These are phyloP conservation scores for Sporothrix curviconia DNA, from an alignment of 2,329 filamentous ascomycete species.

Conservation along the genomic window DNA sequence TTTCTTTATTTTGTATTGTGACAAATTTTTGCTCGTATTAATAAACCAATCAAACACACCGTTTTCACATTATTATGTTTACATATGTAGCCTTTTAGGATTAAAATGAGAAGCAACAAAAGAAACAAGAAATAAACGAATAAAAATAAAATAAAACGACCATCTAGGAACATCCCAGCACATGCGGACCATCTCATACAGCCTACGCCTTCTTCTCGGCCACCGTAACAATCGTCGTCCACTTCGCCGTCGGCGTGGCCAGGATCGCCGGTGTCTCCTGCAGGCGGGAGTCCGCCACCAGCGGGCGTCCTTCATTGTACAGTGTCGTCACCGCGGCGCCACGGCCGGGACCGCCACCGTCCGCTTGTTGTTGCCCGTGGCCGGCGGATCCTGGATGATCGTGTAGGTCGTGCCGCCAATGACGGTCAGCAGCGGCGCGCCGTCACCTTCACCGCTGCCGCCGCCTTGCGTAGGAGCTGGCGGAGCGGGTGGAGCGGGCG, in stretches of 20 bases:
- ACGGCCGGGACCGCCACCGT: background rate
- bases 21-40: background rate
- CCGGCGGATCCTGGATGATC: slow-evolving; percentile 4
- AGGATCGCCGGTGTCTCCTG: background rate
- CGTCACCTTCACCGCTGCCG: background rate
- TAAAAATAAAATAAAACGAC: too few relatives aligned
- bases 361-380: slow-evolving; percentile 3
- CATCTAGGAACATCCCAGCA: background rate
- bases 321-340: background rate
- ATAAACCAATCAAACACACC: background rate
- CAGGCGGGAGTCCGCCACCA: background rate
- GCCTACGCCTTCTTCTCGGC: background rate
- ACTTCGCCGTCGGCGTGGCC: background rate
- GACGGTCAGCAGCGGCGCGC: background rate
- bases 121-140: background rate
- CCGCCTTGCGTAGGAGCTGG: background rate
- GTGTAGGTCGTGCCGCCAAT: slow-evolving; percentile 11
- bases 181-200: background rate
- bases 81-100: too few relatives aligned
- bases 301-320: background rate
- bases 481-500: background rate
- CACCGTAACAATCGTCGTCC: slow-evolving; percentile 9
- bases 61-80: background rate
- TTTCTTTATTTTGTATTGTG: background rate
- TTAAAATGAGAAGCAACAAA: too few relatives aligned